phyloP scores from a whole-genome alignment of 129 eudicot genomes.

The Flaveria sonorensis region DNA sequence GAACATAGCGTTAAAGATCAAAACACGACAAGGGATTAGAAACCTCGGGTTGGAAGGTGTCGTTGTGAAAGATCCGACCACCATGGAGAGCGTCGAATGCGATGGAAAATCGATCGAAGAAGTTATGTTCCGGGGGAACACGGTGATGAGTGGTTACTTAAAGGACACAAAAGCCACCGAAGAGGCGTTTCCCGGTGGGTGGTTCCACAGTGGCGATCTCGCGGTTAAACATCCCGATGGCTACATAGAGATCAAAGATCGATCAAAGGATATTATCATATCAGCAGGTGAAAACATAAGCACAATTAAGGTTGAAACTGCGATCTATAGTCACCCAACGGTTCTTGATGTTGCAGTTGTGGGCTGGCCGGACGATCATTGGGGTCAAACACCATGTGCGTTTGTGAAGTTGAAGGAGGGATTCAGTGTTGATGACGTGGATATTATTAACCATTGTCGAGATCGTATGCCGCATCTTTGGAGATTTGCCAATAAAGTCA shows the following conservation, averaged over 20 bases:
- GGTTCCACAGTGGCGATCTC: conserved; percentile 65
- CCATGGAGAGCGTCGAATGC: conserved; percentile 52
- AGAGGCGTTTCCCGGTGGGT: conserved; percentile 63
- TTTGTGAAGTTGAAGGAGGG: conserved; percentile 66
- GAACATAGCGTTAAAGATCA: conserved; percentile 45
- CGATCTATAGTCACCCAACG: conserved; percentile 55
- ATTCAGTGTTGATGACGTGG: conserved; percentile 29
- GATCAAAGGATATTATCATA: too few species aligned
- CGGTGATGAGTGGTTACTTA: conserved; percentile 70
- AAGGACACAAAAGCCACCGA: conserved; percentile 51
- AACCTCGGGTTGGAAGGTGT: conserved; percentile 53
- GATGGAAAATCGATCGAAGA: conserved; percentile 60
- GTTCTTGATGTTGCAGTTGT: conserved; percentile 71
- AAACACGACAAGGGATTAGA: conserved; percentile 63
- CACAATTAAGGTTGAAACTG: conserved; percentile 54
- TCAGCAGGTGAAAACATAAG: conserved; percentile 73
- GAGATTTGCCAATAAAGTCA: conserved; percentile 50
- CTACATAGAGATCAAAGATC: conserved; percentile 54
- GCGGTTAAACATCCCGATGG: conserved; percentile 59
- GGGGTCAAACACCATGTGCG: conserved; percentile 81
- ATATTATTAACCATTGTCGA: conserved; percentile 49
- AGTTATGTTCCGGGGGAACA: conserved; percentile 68
- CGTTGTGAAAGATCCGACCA: conserved; percentile 46
- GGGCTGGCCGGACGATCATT: conserved; percentile 60
- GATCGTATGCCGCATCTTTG: conserved; percentile 57